A percentile compares a stretch with the other conserved stretches of the same genome.
Evolutionary conservation across 495 filamentous ascomycete genomes (phyloP).

Genomic region (Amphirosellinia nigrospora): DNA sequence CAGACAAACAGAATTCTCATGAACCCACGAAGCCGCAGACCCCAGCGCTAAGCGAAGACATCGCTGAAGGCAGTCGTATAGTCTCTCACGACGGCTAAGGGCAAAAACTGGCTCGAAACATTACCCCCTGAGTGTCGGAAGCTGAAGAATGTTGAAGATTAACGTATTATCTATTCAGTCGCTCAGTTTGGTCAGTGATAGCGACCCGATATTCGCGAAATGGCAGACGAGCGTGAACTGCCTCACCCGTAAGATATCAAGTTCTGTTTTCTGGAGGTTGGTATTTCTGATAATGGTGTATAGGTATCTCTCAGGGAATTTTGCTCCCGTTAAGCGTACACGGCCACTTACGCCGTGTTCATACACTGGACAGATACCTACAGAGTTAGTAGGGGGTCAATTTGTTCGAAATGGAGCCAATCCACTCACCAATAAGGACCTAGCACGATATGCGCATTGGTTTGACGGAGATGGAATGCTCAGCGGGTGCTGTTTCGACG

Average conservation of each 20-base stretch:
- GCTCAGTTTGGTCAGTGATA: not conserved
- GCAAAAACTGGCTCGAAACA: not conserved
- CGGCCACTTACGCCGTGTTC: constrained; percentile 57
- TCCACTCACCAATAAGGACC: constrained; percentile 64
- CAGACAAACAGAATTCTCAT: not conserved
- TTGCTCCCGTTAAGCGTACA: constrained; percentile 63
- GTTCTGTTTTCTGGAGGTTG: too few species aligned
- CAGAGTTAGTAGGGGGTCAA: constrained; percentile 65
- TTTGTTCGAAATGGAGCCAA: constrained; percentile 75
- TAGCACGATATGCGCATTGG: constrained; percentile 65
- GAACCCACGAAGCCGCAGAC: too few species aligned
- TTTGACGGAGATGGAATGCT: constrained; percentile 79
- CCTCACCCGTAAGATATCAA: constrained; percentile 21
- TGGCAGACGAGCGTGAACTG: constrained; percentile 12
- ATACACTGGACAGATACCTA: constrained; percentile 60
- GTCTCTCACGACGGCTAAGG: not conserved
- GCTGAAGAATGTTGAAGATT: not conserved
- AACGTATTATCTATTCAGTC: not conserved
- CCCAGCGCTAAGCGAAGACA: not conserved
- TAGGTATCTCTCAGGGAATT: constrained; percentile 65
- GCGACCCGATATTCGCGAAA: not conserved
- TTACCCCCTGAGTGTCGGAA: not conserved
- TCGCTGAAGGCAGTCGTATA: not conserved
- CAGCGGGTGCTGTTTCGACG: constrained; percentile 61
- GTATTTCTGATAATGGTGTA: not conserved